A percentile compares a stretch with the other conserved stretches of the same genome.
phyloP scores from a whole-genome alignment of 2,329 filamentous ascomycete genomes.

The Fusarium agapanthi region DNA sequence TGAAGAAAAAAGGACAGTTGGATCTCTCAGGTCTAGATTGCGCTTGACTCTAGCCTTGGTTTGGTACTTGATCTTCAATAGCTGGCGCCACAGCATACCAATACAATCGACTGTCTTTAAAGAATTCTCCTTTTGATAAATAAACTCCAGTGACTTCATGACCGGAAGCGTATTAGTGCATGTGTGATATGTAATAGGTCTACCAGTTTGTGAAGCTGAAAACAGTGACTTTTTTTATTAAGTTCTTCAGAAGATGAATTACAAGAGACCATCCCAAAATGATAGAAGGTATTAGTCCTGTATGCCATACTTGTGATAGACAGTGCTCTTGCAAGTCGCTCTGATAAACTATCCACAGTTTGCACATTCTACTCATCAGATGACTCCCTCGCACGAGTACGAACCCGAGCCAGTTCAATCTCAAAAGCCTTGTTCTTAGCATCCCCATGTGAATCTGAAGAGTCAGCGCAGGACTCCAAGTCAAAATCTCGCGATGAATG shows the following conservation, averaged over 20 bases:
- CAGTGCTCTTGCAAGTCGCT: too few species aligned
- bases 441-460: background rate
- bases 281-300: too few species aligned
- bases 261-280: background rate
- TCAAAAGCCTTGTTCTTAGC: background rate
- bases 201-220: rapidly evolving
- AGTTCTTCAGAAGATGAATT: background rate
- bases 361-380: background rate
- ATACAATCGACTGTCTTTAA: background rate
- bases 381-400: background rate
- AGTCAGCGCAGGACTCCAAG: background rate
- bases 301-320: rapidly evolving
- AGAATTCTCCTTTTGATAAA: background rate
- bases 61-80: background rate
- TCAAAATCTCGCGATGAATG: background rate
- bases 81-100: background rate
- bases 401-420: background rate
- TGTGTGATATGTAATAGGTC: background rate
- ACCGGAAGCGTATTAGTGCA: background rate
- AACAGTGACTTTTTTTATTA: background rate
- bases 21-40: background rate
- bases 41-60: background rate
- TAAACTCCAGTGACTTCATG: background rate
- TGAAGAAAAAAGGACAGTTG: background rate
- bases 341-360: rapidly evolving